These are phyloP conservation scores for Annona cherimola DNA, from an alignment of 164 flowering plant species.

Conservation along the genomic window DNA sequence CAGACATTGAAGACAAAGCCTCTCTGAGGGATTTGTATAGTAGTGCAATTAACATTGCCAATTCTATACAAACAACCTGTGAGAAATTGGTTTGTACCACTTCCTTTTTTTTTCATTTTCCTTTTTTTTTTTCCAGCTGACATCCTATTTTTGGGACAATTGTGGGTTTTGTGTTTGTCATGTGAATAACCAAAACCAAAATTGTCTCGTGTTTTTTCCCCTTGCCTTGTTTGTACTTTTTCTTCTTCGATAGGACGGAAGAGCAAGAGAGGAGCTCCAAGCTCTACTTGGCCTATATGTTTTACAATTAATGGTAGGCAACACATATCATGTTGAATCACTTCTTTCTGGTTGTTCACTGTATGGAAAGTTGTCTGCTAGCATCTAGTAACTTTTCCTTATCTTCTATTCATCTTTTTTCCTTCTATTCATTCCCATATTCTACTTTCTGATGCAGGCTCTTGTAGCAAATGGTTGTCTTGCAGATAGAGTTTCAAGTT, in stretches of 20 bases:
- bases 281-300: constrained; percentile 73
- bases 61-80: constrained; percentile 48
- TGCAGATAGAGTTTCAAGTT: constrained; percentile 22
- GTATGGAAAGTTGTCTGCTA: neutral
- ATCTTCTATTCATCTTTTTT: constrained; percentile 3
- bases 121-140: constrained; percentile 6
- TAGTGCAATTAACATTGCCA: constrained; percentile 47
- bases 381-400: neutral
- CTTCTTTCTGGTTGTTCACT: constrained; percentile 2
- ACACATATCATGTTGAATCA: constrained; percentile 4
- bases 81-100: constrained; percentile 51
- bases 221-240: neutral
- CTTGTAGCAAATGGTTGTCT: constrained; percentile 36
- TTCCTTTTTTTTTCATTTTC: constrained; percentile 4
- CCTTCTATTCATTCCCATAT: neutral
- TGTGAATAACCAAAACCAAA: too few relatives aligned
- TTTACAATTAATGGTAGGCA: constrained; percentile 62
- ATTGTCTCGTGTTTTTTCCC: too few relatives aligned
- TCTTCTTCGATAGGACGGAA: constrained; percentile 45
- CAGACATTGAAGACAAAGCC: constrained; percentile 30
- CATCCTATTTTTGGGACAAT: too few relatives aligned
- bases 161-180: too few relatives aligned
- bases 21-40: constrained; percentile 33
- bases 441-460: constrained; percentile 39
- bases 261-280: constrained; percentile 37